These are phyloP conservation scores for Trichocladium antarcticum DNA, from an alignment of 495 filamentous ascomycete species.

Conservation along the genomic window DNA sequence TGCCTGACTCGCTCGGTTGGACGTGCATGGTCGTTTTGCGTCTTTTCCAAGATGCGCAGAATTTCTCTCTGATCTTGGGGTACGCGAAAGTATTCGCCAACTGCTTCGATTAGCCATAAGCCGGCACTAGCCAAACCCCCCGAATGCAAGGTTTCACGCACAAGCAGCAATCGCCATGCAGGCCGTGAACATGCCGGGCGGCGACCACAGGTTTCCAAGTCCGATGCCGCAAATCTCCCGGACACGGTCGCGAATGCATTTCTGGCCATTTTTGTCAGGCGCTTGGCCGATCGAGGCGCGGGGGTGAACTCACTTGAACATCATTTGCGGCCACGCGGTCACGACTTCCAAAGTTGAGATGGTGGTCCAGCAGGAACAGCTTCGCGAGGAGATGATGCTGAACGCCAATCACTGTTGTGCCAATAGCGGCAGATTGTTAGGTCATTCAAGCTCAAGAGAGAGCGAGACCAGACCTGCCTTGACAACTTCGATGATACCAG, in stretches of 20 bases:
- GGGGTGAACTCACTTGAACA: not conserved
- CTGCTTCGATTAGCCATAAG: conserved; percentile 16
- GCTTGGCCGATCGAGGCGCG: too few species aligned
- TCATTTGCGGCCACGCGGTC: not conserved
- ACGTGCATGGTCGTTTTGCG: conserved; percentile 9
- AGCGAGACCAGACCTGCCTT: conserved; percentile 27
- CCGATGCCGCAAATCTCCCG: conserved; percentile 43
- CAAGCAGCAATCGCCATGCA: conserved; percentile 44
- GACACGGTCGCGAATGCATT: conserved; percentile 34
- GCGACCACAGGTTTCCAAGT: conserved; percentile 38
- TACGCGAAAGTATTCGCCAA: conserved; percentile 38
- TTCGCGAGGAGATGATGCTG: conserved; percentile 47
- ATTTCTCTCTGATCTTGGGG: conserved; percentile 29
- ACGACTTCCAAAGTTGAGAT: not conserved
- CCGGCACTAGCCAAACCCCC: too few species aligned
- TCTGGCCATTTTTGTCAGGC: conserved; percentile 12
- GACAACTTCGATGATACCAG: conserved; percentile 39
- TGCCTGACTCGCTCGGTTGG: conserved; percentile 2
- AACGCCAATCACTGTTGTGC: conserved; percentile 35
- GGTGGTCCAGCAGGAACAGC: conserved; percentile 24
- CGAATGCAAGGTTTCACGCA: conserved; percentile 21
- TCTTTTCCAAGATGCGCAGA: conserved; percentile 4
- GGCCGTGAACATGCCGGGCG: conserved; percentile 45
- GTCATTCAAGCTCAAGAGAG: not conserved
- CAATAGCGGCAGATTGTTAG: not conserved